Base-by-base conservation (phyloP, 495 filamentous ascomycete genomes). In the Aspergillus saccharolyticus region DNA sequence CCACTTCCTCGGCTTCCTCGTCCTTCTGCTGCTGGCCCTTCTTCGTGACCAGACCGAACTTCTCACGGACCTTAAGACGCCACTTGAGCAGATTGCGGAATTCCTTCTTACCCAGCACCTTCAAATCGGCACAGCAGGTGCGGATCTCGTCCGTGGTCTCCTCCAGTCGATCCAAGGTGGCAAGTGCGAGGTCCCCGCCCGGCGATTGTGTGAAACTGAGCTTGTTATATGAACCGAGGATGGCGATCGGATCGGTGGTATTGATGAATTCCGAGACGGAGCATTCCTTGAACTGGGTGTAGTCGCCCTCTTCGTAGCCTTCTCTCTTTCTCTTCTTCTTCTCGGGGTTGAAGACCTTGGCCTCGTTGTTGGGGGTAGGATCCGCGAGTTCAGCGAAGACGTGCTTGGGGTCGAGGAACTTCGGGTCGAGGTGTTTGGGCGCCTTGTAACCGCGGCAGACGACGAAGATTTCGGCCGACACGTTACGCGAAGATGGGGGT, bases 401-500 rank as follows among this genome's bases (percentile, higher is more conserved):
- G 52, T 90, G 83, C 42, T 85, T 84, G 7, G 94, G 84, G 68
- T 98, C 94, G 49, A 98, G 81, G 66, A 98, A 93, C 57, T 88
- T 89, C 4, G 95, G 91, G 67, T 98, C 94, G 55, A 98, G 83
- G 51, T 83, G 82, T 70, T 96, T 96, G 0, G 94, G 95, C 1
- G 94, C 94, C 76, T 90, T 94, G 80, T 83, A 97, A 4, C 92
- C 93, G 53, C 85, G 85, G 70, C 94, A 97, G 19, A 97, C 93
- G 60, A 97, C 94, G 78, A 97, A 97, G 51, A 97, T 97, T 79
- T 97, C 93, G 55, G 93, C 93, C 21, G 91, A 96, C 22, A 97
- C 94, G 60, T 92, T 96, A 74, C 94, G 80, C 1, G 90, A 96
- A 4, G 93, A 96, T 4, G 94, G 94, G 14, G 94, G 94, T 72